Evolutionary conservation across 106 monocot species (phyloP).

Genomic region (Gastrodia elata): DNA sequence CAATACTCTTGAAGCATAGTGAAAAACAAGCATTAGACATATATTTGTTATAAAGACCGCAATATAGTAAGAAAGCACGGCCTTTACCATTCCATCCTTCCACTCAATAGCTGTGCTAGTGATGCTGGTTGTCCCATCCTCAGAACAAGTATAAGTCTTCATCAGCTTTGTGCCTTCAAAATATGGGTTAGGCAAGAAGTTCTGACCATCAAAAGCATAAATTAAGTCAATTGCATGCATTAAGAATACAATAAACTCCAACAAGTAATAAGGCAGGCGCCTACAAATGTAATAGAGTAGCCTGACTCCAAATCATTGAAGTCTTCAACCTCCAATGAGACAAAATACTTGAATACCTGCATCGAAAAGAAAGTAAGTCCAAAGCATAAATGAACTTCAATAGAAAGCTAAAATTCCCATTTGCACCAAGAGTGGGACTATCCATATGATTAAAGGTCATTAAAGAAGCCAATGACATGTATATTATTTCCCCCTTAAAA

Average conservation of each 20-base stretch:
- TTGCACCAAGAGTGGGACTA: background rate
- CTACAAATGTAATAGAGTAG: slow-evolving; percentile 76
- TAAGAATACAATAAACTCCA: background rate
- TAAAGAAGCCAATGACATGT: background rate
- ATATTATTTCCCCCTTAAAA: background rate
- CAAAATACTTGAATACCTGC: slow-evolving; percentile 76
- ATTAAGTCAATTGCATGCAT: background rate
- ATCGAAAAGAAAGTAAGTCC: background rate
- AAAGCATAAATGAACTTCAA: background rate
- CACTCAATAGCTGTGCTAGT: slow-evolving; percentile 55
- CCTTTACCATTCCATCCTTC: slow-evolving; percentile 68
- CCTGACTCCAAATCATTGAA: slow-evolving; percentile 72
- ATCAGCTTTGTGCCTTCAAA: slow-evolving; percentile 64
- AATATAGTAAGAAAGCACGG: background rate
- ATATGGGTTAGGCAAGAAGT: slow-evolving; percentile 58
- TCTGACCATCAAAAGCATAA: slow-evolving; percentile 26
- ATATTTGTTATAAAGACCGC: background rate
- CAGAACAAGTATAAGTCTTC: slow-evolving; percentile 46
- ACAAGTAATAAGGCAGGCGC: slow-evolving; percentile 10
- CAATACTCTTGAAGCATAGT: slow-evolving; percentile 32
- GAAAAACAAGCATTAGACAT: slow-evolving; percentile 14
- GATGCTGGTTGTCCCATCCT: slow-evolving; percentile 53
- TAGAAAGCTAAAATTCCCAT: background rate
- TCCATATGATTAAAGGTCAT: background rate
- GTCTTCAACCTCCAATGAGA: slow-evolving; percentile 61